Evolutionary conservation across 331 rosid species (phyloP), one percentile per base, ranked within the genome.

Genomic region (Telfairia occidentalis): DNA sequence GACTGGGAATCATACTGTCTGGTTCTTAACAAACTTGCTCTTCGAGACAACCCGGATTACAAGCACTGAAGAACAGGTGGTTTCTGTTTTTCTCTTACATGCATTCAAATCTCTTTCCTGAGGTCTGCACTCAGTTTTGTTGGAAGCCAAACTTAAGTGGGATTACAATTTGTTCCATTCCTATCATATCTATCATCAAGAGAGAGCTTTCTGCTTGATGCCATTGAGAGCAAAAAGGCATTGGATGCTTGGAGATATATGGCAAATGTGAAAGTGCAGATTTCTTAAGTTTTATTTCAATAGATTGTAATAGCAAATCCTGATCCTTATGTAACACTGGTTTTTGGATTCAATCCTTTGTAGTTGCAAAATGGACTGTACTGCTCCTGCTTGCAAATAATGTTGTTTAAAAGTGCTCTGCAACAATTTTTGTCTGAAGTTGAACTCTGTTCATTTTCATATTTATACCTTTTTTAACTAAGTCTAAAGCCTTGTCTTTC

Each of bases 1-100:
- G 96, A 94, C 82, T 91, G 95, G 97, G 92, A 91, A 35, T 94
- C 98, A 10, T 91, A 89, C 84, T 87, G 95, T 78, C 84, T 91
- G 18, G 92, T 91, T 55, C 88, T 91, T 61, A 84, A 85, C 55
- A 89, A 85, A 84, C 86, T 91, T 35, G 92, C 92, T 69, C 88
- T 94, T 43, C 90, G 98, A 70, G 98, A 94, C 90, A 89, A 88
- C 78, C 92, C 97, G 24, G 92, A 89, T 63, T 50, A 73, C 73
- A 85, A 82, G 74, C 21, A 57, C 80, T 83, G 79, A 76, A 73
- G 42, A 10, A 42, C 76, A 30, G 7, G 74, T 19, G 38, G 4
- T 45, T 24, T 26, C 54, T 23, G 74, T 40, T 26, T n/a, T 67
- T 67, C 53, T 38, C 53, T 64, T 37, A n/a, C 15, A 40, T 38